A percentile compares a stretch with the other conserved stretches of the same genome.
Evolutionary conservation across 257 asterid species (phyloP).

Genomic region (Haberlea rhodopensis): DNA sequence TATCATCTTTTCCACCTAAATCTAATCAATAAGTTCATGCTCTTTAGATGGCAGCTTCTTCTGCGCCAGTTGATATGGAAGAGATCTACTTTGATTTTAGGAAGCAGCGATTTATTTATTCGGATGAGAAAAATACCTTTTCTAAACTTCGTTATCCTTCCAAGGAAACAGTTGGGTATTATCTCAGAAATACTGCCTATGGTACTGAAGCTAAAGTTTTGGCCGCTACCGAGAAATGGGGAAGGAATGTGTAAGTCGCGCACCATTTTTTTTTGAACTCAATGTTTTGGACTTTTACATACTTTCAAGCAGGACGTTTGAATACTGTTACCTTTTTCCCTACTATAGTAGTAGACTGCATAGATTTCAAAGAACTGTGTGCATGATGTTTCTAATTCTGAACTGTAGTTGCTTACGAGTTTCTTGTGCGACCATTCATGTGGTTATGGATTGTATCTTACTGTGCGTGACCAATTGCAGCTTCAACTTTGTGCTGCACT

Average conservation of each 20-base stretch:
- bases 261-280: slow-evolving; percentile 14
- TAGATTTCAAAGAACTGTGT: neutral
- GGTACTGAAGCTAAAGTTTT: slow-evolving; percentile 87
- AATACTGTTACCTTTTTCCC: slow-evolving; percentile 3
- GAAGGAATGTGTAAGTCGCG: slow-evolving; percentile 84
- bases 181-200: slow-evolving; percentile 82
- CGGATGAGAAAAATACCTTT: slow-evolving; percentile 65
- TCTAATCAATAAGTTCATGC: slow-evolving; percentile 28
- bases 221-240: slow-evolving; percentile 91
- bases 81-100: slow-evolving; percentile 94
- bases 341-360: neutral
- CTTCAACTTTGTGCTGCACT: slow-evolving; percentile 5
- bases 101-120: slow-evolving; percentile 87
- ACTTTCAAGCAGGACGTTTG: slow-evolving; percentile 10
- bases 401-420: slow-evolving; percentile 9
- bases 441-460: slow-evolving; percentile 15
- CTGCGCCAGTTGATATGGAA: slow-evolving; percentile 47
- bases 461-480: slow-evolving; percentile 12
- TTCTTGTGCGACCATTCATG: slow-evolving; percentile 2
- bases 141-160: slow-evolving; percentile 88
- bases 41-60: slow-evolving; percentile 68
- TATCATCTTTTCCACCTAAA: slow-evolving; percentile 6
- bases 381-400: slow-evolving; percentile 6
- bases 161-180: slow-evolving; percentile 86
- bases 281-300: neutral